Evolutionary conservation across 202 grass and related monocot species (phyloP).

Genomic region (Schoenoplectus tabernaemontani): DNA sequence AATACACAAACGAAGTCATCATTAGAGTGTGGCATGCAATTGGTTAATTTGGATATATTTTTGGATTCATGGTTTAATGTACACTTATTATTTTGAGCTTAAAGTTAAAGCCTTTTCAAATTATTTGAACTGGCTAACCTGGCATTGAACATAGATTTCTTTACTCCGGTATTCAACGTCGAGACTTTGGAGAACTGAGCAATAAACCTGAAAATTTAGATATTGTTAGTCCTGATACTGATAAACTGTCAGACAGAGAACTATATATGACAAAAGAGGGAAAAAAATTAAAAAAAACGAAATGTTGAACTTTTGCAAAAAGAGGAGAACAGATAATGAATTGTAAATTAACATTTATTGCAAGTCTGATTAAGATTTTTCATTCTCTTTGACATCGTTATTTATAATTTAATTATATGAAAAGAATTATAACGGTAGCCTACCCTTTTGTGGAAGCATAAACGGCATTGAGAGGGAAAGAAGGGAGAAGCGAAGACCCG

Average conservation of each 20-base stretch:
- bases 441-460: constrained; percentile 51
- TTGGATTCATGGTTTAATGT: background rate
- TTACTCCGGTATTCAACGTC: constrained; percentile 38
- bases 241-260: no score
- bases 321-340: background rate
- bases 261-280: no score
- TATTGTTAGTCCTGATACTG: background rate
- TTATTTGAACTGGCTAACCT: constrained; percentile 23
- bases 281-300: no score
- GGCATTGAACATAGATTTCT: constrained; percentile 48
- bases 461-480: constrained; percentile 44
- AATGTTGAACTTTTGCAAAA: no score
- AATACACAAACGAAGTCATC: background rate
- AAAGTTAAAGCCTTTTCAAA: background rate
- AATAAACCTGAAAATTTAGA: constrained; percentile 27
- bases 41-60: background rate
- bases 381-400: no score
- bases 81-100: background rate
- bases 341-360: background rate
- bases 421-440: no score
- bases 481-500: constrained; percentile 21
- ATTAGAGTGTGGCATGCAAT: background rate
- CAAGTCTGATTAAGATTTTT: no score
- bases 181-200: constrained; percentile 36
- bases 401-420: no score